Base-by-base conservation (phyloP, 2,329 filamentous ascomycete genomes). In the Exophiala phaeomuriformis region DNA sequence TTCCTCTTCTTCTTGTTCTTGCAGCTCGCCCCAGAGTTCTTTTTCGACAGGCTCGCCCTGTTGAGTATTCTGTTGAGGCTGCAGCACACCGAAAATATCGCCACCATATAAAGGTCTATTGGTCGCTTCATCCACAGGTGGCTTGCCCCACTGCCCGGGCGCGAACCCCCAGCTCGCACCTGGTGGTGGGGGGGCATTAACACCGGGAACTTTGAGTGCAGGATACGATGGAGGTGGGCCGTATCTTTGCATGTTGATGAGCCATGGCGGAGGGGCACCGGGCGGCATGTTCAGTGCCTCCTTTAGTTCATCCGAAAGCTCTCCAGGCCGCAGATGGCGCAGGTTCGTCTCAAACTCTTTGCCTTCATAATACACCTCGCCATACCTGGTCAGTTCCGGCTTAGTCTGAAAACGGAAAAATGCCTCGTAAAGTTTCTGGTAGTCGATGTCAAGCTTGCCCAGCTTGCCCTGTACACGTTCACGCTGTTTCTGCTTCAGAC, bases 381-480 rank as follows among this genome's bases (percentile, higher is more conserved):
- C 93, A 64, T 95, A 98, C 41, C 90, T 82, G 32, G 93, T 97
- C 59, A 98, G 75, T 63, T 90, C 84, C 0, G 93, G 93, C 72
- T 98, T 98, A 39, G 89, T 95, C 73, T 98, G 93, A 68, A 95
- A 94, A 55, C 90, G 83, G 77, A 98, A 98, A 76, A 98, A 98
- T 3, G 93, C 93, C 68, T 97, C 93, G 72, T 97, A 97, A 51
- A 97, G 82, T 69, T 93, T 96, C 67, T 95, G 89, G 70, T 98
- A 98, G 71, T 98, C 93, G 62, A 98, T 97, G 69, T 98, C 93
- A 47, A 98, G 78, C 70, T 93, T 94, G 58, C 93, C 93, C 80
- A 96, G 93, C 73, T 97, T 97, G 30, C 90, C 90, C 59, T 90
- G 85, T 8, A 98, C 93, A 43, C 93, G 81, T 71, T 96, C 93